These are phyloP conservation scores for Raffaelea albimanens DNA, from an alignment of 2,329 filamentous ascomycete species.

Conservation along the genomic window DNA sequence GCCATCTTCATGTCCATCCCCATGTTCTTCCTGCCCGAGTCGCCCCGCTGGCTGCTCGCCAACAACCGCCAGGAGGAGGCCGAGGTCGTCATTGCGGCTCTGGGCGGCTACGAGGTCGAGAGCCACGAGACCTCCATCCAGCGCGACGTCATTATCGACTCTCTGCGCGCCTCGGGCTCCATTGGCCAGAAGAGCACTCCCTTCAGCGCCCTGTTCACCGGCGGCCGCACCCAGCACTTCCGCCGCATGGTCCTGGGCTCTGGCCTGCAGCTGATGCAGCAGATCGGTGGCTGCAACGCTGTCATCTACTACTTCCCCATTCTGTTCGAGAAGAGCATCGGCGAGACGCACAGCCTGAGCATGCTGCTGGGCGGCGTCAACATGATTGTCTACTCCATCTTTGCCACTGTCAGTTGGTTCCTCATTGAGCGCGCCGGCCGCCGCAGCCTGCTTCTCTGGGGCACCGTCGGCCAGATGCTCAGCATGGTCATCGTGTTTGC, in stretches of 20 bases:
- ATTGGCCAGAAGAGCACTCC: conserved; percentile 33
- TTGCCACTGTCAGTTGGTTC: conserved; percentile 45
- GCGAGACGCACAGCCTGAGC: conserved; percentile 32
- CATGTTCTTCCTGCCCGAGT: conserved; percentile 29
- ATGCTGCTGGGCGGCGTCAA: conserved; percentile 46
- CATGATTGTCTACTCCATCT: conserved; percentile 45
- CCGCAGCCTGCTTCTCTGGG: conserved; percentile 53
- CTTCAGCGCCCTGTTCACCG: conserved; percentile 46
- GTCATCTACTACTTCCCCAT: conserved; percentile 55
- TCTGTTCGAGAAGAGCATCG: conserved; percentile 38
- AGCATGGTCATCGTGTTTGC: conserved; percentile 46
- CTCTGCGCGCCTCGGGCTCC: conserved; percentile 45
- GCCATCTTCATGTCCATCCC: conserved; percentile 22
- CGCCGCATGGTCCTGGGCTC: conserved; percentile 1
- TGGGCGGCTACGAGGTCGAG: conserved; percentile 33
- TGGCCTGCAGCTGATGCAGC: conserved; percentile 4
- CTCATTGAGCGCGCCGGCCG: conserved; percentile 44
- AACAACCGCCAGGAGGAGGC: conserved; percentile 26
- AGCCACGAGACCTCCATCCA: conserved; percentile 44
- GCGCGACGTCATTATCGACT: conserved; percentile 57
- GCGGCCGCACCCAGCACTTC: conserved; percentile 57
- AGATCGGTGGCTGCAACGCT: conserved; percentile 38
- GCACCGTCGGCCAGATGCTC: conserved; percentile 49
- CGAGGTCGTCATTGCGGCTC: conserved; percentile 21
- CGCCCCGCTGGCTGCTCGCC: conserved; percentile 29